A percentile compares a stretch with the other conserved stretches of the same genome.
Conservation (phyloP, 129 eudicot genomes). For the Centrapalus pauciflorus region DNA sequence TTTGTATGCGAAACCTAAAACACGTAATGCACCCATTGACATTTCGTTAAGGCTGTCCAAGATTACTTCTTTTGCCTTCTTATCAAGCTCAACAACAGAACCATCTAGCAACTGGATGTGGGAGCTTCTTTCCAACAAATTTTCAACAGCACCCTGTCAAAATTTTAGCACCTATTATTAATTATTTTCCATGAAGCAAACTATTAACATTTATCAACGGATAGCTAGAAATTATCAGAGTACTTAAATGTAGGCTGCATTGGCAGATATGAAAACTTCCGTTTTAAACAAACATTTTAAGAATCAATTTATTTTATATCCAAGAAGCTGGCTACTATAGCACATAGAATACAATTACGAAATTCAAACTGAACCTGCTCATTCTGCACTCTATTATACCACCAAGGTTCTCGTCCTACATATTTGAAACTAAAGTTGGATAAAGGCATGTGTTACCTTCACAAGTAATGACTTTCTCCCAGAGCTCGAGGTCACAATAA, state of each 20-base stretch:
- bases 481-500: constrained; percentile 41
- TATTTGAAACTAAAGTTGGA: neutral
- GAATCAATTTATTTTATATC: neutral
- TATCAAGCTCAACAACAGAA: constrained; percentile 58
- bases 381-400: neutral
- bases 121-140: constrained; percentile 78
- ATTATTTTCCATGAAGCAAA: neutral
- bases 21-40: constrained; percentile 72
- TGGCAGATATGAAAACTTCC: neutral
- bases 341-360: neutral
- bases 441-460: constrained; percentile 37
- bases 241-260: neutral
- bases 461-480: constrained; percentile 61
- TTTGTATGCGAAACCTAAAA: constrained; percentile 85
- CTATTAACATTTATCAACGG: neutral
- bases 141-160: constrained; percentile 93
- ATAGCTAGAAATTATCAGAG: neutral
- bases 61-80: constrained; percentile 37
- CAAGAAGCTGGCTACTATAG: neutral
- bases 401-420: neutral
- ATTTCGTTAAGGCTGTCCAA: constrained; percentile 56
- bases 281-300: neutral
- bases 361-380: neutral
- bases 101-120: constrained; percentile 70
- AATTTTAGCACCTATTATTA: neutral